These are phyloP conservation scores for Paramecium tetraurelia DNA, from an alignment of 73 alveolate genomes.

Conservation along the genomic window DNA sequence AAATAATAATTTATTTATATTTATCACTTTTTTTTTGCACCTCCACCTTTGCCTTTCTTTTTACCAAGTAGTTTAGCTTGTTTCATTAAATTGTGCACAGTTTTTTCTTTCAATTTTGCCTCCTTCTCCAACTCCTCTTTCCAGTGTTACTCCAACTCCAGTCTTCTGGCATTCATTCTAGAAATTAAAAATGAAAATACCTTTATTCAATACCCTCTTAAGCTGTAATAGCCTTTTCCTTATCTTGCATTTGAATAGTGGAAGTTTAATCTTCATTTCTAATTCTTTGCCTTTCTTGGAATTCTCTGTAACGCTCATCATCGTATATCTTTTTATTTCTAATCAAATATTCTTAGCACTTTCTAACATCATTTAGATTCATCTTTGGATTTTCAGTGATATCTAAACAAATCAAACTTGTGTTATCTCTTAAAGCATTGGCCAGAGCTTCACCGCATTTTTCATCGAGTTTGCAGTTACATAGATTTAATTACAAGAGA, in stretches of 20 bases:
- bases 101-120: not conserved
- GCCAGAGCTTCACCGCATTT: slow-evolving; percentile 59
- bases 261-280: slow-evolving; percentile 62
- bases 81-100: slow-evolving; percentile 29
- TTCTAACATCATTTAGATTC: slow-evolving; percentile 58
- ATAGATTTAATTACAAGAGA: slow-evolving; percentile 55
- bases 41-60: slow-evolving; percentile 27
- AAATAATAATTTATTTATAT: not conserved
- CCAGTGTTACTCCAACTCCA: slow-evolving; percentile 3
- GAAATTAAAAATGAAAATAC: not conserved
- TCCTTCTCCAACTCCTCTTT: slow-evolving; percentile 27
- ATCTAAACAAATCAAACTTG: slow-evolving; percentile 56
- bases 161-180: slow-evolving; percentile 21
- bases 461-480: slow-evolving; percentile 55
- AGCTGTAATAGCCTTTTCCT: not conserved
- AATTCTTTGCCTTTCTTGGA: slow-evolving; percentile 62
- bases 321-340: slow-evolving; percentile 69
- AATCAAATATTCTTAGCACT: slow-evolving; percentile 49
- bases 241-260: not conserved
- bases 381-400: slow-evolving; percentile 62
- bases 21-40: slow-evolving; percentile 16
- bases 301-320: slow-evolving; percentile 64
- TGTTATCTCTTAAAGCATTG: slow-evolving; percentile 48
- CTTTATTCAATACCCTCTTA: slow-evolving; percentile 42
- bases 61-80: slow-evolving; percentile 29